These are phyloP conservation scores for Aspergillus glaucus DNA, from an alignment of 2,329 filamentous ascomycete genomes.

Conservation along the genomic window DNA sequence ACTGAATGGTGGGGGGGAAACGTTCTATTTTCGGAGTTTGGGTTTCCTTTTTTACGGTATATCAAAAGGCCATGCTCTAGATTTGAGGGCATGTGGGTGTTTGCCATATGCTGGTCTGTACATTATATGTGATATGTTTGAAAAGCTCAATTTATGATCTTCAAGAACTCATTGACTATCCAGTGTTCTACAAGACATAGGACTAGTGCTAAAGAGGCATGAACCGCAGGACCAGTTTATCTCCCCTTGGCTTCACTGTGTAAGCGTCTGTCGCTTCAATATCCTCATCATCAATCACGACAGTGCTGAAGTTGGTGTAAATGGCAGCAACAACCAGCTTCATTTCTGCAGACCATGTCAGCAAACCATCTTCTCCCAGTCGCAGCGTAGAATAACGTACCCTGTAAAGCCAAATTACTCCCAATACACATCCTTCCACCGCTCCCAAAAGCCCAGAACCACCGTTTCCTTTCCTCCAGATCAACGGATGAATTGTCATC, in stretches of 20 bases:
- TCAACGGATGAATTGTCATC: conserved; percentile 26
- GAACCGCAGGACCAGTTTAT: conserved; percentile 56
- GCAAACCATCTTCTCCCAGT: not conserved
- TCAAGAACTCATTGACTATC: not conserved
- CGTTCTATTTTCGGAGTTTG: conserved; percentile 7
- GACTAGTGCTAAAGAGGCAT: conserved; percentile 6
- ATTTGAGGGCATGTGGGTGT: conserved; percentile 3
- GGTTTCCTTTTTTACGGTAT: conserved; percentile 7
- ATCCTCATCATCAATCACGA: conserved; percentile 55
- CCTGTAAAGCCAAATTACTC: conserved; percentile 43
- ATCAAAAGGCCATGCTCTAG: conserved; percentile 14
- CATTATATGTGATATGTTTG: conserved; percentile 14
- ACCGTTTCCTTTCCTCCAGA: conserved; percentile 40
- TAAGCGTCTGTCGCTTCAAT: conserved; percentile 63
- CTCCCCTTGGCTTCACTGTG: conserved; percentile 52
- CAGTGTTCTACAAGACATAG: not conserved
- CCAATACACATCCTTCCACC: conserved; percentile 47
- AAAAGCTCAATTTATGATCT: not conserved
- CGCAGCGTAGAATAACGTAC: conserved; percentile 16
- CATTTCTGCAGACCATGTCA: conserved; percentile 51
- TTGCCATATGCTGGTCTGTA: conserved; percentile 16
- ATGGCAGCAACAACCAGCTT: conserved; percentile 65
- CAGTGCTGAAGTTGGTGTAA: conserved; percentile 60
- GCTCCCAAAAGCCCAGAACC: conserved; percentile 49
- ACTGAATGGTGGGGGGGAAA: not conserved